phyloP scores from a whole-genome alignment of 2,329 filamentous ascomycete genomes.

The Graphilbum ipis-grandicollis region DNA sequence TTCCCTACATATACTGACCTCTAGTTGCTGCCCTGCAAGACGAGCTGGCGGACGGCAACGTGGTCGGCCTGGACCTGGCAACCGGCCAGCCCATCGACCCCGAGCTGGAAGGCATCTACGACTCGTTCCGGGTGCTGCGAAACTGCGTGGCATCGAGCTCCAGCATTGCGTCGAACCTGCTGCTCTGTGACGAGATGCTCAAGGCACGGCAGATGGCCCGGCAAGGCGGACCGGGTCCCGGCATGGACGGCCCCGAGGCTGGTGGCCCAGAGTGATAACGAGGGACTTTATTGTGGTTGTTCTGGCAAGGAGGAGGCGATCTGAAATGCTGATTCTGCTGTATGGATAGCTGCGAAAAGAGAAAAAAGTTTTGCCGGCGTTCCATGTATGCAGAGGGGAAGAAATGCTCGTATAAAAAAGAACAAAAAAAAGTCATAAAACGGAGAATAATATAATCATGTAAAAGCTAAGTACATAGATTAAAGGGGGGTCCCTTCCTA shows the following conservation, averaged over 20 bases:
- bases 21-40: constrained; percentile 74
- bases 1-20: no score
- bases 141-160: constrained; percentile 90
- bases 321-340: constrained; percentile 13
- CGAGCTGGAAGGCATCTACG: constrained; percentile 77
- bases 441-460: no score
- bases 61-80: constrained; percentile 71
- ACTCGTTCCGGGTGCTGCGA: constrained; percentile 86
- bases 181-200: constrained; percentile 91
- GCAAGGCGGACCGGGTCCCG: constrained; percentile 42
- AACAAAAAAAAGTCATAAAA: no score
- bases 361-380: constrained; percentile 7
- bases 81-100: constrained; percentile 93
- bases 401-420: no score
- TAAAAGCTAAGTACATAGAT: no score
- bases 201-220: constrained; percentile 93
- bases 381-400: no score
- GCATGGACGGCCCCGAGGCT: constrained; percentile 40
- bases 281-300: not conserved
- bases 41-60: constrained; percentile 65
- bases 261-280: constrained; percentile 32
- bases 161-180: constrained; percentile 84
- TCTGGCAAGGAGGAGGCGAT: not conserved
- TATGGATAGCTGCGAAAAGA: constrained; percentile 13
- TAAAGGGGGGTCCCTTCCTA: no score